Conservation (phyloP, 768 basidiomycete species). For the Suillus tomentosus region DNA sequence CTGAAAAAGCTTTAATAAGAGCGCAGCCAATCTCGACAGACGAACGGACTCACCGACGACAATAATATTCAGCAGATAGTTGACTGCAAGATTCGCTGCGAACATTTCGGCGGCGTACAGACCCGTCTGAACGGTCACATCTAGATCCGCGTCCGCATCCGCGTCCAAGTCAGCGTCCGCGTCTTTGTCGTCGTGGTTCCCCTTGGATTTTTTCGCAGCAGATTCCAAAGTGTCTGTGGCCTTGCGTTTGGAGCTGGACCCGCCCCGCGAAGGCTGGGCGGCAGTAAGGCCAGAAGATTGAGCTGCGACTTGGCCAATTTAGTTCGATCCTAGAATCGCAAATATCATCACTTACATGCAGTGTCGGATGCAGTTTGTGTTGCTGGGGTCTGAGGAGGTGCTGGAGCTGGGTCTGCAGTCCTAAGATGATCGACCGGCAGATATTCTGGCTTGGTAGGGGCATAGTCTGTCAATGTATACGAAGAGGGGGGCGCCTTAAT, state of each 20-base stretch:
- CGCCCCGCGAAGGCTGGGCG: background rate
- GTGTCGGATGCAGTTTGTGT: background rate
- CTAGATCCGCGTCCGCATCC: background rate
- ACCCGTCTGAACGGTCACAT: slow-evolving; percentile 1
- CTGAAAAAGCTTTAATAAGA: background rate
- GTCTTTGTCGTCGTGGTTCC: background rate
- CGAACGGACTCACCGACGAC: background rate
- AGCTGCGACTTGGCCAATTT: background rate
- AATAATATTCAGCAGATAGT: background rate
- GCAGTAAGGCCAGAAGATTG: background rate
- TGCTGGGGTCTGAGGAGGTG: background rate
- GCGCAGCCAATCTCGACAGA: background rate
- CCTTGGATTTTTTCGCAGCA: background rate
- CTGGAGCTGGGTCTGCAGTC: background rate
- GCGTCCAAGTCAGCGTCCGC: too few relatives aligned
- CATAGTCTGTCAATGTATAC: background rate
- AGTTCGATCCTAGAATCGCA: background rate
- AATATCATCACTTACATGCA: background rate
- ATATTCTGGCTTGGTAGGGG: background rate
- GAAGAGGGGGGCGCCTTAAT: background rate
- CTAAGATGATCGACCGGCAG: background rate
- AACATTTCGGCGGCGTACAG: background rate
- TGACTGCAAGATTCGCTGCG: background rate
- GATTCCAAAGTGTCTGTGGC: background rate
- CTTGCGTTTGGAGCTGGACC: background rate